Evolutionary conservation across 768 basidiomycete genomes (phyloP).

Genomic region (Favolaschia claudopus): DNA sequence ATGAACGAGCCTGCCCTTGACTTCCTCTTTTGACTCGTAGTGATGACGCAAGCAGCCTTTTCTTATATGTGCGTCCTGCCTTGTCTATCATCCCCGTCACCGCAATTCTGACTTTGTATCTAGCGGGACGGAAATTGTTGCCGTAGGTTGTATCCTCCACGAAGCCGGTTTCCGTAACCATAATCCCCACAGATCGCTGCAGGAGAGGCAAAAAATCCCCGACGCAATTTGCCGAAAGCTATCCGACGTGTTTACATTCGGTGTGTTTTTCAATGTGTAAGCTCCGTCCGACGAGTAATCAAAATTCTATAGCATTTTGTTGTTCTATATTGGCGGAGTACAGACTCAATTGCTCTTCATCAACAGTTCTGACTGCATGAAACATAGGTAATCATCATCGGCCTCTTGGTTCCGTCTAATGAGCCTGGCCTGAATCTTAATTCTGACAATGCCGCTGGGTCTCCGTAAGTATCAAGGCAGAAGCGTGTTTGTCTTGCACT

Average conservation of each 20-base stretch:
- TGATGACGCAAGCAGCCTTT: conserved; percentile 89
- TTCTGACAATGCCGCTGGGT: conserved; percentile 70
- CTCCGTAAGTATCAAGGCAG: conserved; percentile 51
- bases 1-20: neutral
- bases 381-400: conserved; percentile 69
- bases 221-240: conserved; percentile 66
- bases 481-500: neutral
- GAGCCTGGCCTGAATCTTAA: conserved; percentile 59
- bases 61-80: conserved; percentile 53
- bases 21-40: conserved; percentile 36
- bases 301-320: conserved; percentile 41
- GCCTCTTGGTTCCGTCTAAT: conserved; percentile 82
- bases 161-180: neutral
- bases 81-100: neutral
- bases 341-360: neutral
- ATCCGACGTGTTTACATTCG: conserved; percentile 79
- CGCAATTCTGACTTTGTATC: conserved; percentile 21
- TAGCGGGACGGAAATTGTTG: conserved; percentile 95
- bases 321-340: conserved; percentile 57
- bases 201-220: conserved; percentile 91
- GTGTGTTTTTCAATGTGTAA: conserved; percentile 28
- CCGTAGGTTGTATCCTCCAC: conserved; percentile 54
- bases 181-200: conserved; percentile 73
- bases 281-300: conserved; percentile 28
- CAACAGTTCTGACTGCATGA: conserved; percentile 38